Conservation (phyloP, 2,329 filamentous ascomycete species). For the Penicillium sp. region DNA sequence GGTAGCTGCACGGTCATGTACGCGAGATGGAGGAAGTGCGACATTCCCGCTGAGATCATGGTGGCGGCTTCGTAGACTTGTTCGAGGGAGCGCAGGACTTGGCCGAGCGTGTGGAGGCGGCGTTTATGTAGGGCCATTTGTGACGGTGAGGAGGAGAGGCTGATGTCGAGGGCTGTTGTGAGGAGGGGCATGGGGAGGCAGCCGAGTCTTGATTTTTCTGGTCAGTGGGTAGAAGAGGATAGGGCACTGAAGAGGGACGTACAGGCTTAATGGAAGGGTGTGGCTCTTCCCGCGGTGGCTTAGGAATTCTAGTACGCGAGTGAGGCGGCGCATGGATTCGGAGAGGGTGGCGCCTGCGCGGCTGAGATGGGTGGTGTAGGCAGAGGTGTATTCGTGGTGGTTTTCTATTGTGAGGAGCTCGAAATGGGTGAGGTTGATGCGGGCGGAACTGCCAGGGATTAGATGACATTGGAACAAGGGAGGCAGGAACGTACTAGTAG, state of each 20-base stretch:
- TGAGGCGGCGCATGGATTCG: neutral
- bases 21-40: neutral
- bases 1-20: neutral
- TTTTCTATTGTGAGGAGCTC: neutral
- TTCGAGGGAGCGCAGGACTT: neutral
- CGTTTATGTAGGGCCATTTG: neutral
- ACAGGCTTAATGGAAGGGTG: neutral
- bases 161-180: neutral
- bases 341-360: neutral
- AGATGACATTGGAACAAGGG: neutral
- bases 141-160: neutral
- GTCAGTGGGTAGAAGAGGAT: neutral
- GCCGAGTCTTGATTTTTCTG: neutral
- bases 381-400: neutral
- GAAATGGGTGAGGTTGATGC: neutral
- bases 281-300: neutral
- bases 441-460: neutral
- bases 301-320: neutral
- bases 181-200: neutral
- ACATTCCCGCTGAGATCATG: neutral
- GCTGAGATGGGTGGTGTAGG: neutral
- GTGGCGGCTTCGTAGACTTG: neutral
- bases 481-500: neutral
- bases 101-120: neutral
- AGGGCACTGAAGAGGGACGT: neutral